Conservation (phyloP, 2,329 filamentous ascomycete species). For the Phialemoniopsis sp. region DNA sequence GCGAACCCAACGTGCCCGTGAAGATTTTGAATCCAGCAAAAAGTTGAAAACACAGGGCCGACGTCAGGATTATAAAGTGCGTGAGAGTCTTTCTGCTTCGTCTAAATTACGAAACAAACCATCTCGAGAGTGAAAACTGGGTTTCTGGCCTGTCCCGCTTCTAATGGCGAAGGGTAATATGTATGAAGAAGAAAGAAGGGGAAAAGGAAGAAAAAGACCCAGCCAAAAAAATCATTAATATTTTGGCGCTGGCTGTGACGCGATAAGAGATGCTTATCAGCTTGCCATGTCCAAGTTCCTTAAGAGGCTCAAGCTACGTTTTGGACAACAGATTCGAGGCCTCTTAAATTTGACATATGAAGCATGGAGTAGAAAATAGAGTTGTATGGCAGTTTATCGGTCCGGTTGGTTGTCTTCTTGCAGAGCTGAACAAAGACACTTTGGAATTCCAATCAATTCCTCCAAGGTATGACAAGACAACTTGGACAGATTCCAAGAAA, state of each 20-base stretch:
- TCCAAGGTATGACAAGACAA: too few relatives aligned
- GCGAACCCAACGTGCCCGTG: slow-evolving; percentile 55
- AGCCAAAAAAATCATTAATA: slow-evolving; percentile 2
- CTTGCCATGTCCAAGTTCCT: too few relatives aligned
- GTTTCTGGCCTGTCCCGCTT: slow-evolving; percentile 15
- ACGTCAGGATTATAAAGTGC: slow-evolving; percentile 59
- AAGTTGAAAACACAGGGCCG: slow-evolving; percentile 29
- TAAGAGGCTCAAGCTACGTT: too few relatives aligned
- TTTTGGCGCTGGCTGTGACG: background rate
- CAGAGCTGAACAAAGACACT: too few relatives aligned
- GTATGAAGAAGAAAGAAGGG: slow-evolving; percentile 42
- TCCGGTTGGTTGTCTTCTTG: too few relatives aligned
- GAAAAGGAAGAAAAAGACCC: slow-evolving; percentile 15
- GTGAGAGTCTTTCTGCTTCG: slow-evolving; percentile 47
- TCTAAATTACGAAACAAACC: slow-evolving; percentile 39
- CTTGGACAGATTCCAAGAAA: too few relatives aligned
- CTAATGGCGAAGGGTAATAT: slow-evolving; percentile 39
- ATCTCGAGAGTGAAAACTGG: slow-evolving; percentile 15
- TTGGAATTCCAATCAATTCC: too few relatives aligned
- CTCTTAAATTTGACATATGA: too few relatives aligned
- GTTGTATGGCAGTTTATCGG: too few relatives aligned
- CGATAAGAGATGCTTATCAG: too few relatives aligned
- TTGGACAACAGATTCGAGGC: too few relatives aligned
- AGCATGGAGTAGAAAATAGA: too few relatives aligned
- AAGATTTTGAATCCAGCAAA: slow-evolving; percentile 2